These are phyloP conservation scores for Monosporascus sp. DNA, from an alignment of 2,329 filamentous ascomycete species.

Conservation along the genomic window DNA sequence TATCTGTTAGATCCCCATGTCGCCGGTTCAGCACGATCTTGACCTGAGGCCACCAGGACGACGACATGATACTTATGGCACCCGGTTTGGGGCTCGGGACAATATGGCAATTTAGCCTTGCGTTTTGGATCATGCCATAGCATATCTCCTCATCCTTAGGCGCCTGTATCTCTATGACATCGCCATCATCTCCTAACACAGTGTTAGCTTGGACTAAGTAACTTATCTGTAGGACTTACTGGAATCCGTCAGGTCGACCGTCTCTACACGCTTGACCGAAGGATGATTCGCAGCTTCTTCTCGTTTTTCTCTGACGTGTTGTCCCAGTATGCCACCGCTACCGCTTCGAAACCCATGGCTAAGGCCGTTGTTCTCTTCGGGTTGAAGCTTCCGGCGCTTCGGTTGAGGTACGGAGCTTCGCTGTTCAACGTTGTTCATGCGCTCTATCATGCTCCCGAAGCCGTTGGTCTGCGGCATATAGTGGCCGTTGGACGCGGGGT, in stretches of 20 bases:
- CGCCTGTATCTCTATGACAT: constrained; percentile 53
- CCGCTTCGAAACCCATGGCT: constrained; percentile 39
- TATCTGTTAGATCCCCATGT: constrained; percentile 47
- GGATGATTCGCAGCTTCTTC: constrained; percentile 33
- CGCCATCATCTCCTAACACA: constrained; percentile 46
- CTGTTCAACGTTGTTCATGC: constrained; percentile 68
- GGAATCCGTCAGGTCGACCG: constrained; percentile 52
- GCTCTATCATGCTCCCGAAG: constrained; percentile 63
- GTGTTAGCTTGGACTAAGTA: constrained; percentile 12
- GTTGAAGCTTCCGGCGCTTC: constrained; percentile 60
- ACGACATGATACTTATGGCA: constrained; percentile 51
- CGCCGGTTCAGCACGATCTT: constrained; percentile 64
- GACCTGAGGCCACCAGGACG: constrained; percentile 64
- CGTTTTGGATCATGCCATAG: constrained; percentile 69
- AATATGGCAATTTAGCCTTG: constrained; percentile 59
- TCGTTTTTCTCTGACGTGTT: constrained; percentile 59
- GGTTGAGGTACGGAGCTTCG: constrained; percentile 53
- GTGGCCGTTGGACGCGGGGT: constrained; percentile 9
- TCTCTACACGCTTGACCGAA: constrained; percentile 31
- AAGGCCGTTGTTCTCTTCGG: constrained; percentile 36
- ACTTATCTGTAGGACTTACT: constrained; percentile 40
- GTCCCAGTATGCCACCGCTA: constrained; percentile 55
- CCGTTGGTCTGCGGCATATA: constrained; percentile 28
- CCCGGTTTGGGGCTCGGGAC: constrained; percentile 67
- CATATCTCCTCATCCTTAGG: constrained; percentile 68